Percentiles rank a stretch among this genome's conserved stretches.
phyloP scores from a whole-genome alignment of 2,329 filamentous ascomycete species.

The Fusarium goolgardi region DNA sequence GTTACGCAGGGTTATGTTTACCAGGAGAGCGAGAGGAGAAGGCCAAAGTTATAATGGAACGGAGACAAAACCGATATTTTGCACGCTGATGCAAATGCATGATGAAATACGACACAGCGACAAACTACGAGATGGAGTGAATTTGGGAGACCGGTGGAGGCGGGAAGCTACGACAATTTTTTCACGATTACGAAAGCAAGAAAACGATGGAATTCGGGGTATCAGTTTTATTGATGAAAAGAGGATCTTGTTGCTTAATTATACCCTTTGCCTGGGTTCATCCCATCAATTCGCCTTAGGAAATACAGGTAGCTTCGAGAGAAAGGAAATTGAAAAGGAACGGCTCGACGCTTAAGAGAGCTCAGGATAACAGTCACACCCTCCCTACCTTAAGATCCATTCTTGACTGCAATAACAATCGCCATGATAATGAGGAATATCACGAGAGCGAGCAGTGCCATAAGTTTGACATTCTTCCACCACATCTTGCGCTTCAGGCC shows the following conservation, averaged over 20 bases:
- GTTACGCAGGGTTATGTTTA: conserved; percentile 72
- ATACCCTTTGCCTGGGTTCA: conserved; percentile 40
- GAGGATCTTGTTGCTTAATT: conserved; percentile 42
- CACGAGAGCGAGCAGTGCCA: conserved; percentile 81
- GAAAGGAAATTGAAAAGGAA: conserved; percentile 31
- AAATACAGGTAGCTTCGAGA: conserved; percentile 37
- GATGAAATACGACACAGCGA: neutral
- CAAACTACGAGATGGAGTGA: neutral
- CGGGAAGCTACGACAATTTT: neutral
- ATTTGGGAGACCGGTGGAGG: too few relatives aligned
- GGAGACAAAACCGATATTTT: conserved; percentile 3
- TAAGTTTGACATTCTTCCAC: conserved; percentile 99
- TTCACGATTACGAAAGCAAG: conserved; percentile 7
- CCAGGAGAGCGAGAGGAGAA: conserved; percentile 55
- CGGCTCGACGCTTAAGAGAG: conserved; percentile 16
- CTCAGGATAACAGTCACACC: conserved; percentile 3
- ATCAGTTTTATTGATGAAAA: conserved; percentile 39
- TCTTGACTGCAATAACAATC: conserved; percentile 67
- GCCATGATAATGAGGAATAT: conserved; percentile 68
- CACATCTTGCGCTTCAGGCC: conserved; percentile 95
- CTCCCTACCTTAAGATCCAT: conserved; percentile 40
- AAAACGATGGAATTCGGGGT: conserved; percentile 7
- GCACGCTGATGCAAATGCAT: neutral
- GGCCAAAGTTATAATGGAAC: conserved; percentile 52
- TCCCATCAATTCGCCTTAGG: conserved; percentile 42